Conservation (phyloP, 345 rosid species). For the Pugionium cornutum region DNA sequence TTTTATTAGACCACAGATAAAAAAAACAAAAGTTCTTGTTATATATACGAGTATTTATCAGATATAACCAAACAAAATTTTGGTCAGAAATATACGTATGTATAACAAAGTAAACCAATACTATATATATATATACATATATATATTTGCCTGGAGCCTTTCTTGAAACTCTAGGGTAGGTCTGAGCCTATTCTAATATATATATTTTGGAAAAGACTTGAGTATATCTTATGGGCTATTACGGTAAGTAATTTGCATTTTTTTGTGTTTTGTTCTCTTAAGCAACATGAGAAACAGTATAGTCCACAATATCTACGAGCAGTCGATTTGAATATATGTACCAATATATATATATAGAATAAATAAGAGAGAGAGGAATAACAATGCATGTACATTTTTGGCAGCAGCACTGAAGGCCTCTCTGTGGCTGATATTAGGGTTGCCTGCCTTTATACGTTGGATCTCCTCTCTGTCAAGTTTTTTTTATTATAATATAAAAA, state of each 20-base stretch:
- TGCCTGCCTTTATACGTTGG: constrained; percentile 96
- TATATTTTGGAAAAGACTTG: constrained; percentile 15
- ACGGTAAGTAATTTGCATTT: neutral
- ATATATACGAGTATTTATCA: too few species aligned
- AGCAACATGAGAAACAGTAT: constrained; percentile 5
- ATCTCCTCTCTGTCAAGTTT: constrained; percentile 77
- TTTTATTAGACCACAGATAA: neutral
- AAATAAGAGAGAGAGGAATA: constrained; percentile 6
- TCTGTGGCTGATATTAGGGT: constrained; percentile 96
- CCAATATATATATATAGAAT: too few species aligned
- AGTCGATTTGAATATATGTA: neutral
- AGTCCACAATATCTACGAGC: constrained; percentile 7
- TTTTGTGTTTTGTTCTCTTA: neutral
- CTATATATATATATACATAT: too few species aligned
- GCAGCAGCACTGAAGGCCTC: constrained; percentile 66
- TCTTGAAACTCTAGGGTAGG: constrained; percentile 27
- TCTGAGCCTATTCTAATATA: neutral
- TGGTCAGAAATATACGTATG: neutral
- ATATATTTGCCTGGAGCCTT: neutral
- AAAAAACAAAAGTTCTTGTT: neutral
- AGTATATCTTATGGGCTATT: neutral
- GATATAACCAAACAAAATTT: too few species aligned
- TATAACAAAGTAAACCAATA: too few species aligned
- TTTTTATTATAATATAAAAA: neutral
- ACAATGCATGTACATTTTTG: constrained; percentile 40